Conservation (phyloP, 176 grass and related monocot genomes). For the Triticum aestivum region DNA sequence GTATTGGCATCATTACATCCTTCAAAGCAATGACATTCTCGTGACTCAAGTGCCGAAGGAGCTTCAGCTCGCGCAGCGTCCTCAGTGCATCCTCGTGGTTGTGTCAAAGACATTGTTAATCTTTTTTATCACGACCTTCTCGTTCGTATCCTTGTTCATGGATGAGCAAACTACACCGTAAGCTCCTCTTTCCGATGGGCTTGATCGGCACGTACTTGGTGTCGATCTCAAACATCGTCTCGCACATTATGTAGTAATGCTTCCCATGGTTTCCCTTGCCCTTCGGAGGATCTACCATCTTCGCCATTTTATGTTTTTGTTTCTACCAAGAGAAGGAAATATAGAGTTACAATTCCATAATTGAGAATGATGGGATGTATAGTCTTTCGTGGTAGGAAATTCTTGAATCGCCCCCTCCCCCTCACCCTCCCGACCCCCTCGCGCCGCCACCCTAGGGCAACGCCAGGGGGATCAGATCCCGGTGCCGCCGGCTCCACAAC, state of each 20-base stretch:
- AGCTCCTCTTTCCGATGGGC: constrained; percentile 47
- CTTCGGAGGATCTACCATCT: constrained; percentile 35
- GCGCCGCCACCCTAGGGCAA: too few species aligned
- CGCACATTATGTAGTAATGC: constrained; percentile 51
- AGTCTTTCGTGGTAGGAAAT: too few species aligned
- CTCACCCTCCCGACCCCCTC: too few species aligned
- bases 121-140: constrained; percentile 50
- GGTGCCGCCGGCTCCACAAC: too few species aligned
- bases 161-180: constrained; percentile 43
- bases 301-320: constrained; percentile 23
- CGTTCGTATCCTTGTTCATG: constrained; percentile 37
- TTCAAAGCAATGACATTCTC: constrained; percentile 68
- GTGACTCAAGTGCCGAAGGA: constrained; percentile 49
- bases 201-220: constrained; percentile 55
- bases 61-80: constrained; percentile 51
- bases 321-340: background rate
- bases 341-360: background rate
- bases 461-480: too few species aligned
- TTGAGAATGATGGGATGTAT: too few species aligned
- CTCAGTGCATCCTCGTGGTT: constrained; percentile 55
- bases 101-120: constrained; percentile 59
- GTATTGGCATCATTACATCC: constrained; percentile 61
- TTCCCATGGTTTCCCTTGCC: constrained; percentile 41
- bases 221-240: constrained; percentile 50
- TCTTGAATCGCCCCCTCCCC: too few species aligned